Conservation (phyloP, 2,329 filamentous ascomycete species). For the Trichocomaceae sp. region DNA sequence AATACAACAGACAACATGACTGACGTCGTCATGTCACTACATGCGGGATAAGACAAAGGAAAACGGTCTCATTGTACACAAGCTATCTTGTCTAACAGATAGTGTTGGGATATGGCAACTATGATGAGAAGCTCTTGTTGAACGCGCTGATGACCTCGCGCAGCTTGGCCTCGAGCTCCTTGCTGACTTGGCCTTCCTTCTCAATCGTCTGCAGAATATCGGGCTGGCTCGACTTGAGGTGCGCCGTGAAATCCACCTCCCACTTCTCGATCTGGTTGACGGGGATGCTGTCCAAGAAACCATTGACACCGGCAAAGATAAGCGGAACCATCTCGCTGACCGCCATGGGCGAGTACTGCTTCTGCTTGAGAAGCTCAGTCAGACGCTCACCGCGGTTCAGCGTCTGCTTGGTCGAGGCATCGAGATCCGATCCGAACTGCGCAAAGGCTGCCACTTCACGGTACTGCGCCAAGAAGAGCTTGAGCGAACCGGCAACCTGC, state of each 20-base stretch:
- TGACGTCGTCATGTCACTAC: background rate
- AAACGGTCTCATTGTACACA: constrained; percentile 42
- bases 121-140: constrained; percentile 78
- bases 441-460: constrained; percentile 99
- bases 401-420: constrained; percentile 98
- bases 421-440: constrained; percentile 99
- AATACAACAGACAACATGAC: background rate
- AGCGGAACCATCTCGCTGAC: constrained; percentile 99
- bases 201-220: constrained; percentile 81
- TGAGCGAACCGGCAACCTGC: constrained; percentile 98
- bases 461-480: constrained; percentile 99
- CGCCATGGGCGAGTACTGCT: constrained; percentile 98
- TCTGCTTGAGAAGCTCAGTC: constrained; percentile 99
- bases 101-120: constrained; percentile 25
- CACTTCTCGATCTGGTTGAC: constrained; percentile 87
- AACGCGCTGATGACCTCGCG: constrained; percentile 71
- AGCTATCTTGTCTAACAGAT: constrained; percentile 41
- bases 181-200: constrained; percentile 92
- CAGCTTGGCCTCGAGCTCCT: constrained; percentile 63
- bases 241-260: constrained; percentile 89
- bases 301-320: constrained; percentile 99
- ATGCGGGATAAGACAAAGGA: constrained; percentile 21
- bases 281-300: constrained; percentile 80
- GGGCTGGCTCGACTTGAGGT: constrained; percentile 84
- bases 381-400: constrained; percentile 96